Percentiles rank a stretch among this genome's conserved stretches.
Conservation (phyloP, 164 flowering plant species). For the Piper longum region DNA sequence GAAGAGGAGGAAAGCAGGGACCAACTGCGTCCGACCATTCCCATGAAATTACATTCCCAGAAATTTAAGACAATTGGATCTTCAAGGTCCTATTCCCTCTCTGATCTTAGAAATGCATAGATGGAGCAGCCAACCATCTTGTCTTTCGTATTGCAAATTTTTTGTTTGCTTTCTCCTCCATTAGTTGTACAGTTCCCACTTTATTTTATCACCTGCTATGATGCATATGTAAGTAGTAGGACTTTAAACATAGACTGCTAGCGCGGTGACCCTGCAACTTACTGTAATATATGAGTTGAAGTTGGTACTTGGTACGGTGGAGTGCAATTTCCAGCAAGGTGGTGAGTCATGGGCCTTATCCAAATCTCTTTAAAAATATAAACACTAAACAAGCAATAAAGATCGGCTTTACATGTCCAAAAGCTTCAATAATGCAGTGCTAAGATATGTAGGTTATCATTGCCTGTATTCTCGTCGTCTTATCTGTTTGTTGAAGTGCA, state of each 20-base stretch:
- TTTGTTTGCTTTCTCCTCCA: background rate
- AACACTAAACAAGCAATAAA: no score
- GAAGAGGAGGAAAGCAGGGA: background rate
- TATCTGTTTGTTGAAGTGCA: no score
- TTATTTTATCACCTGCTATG: background rate
- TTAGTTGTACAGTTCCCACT: no score
- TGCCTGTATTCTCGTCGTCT: no score
- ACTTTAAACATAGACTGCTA: background rate
- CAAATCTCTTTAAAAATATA: no score
- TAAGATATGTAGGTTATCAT: no score
- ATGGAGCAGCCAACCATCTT: background rate
- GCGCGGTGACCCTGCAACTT: background rate
- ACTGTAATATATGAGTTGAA: background rate
- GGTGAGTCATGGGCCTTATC: background rate
- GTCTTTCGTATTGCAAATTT: background rate
- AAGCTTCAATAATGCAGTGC: no score
- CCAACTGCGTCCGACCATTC: slow-evolving; percentile 3
- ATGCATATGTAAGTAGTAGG: background rate
- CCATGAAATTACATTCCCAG: background rate
- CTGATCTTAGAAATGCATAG: slow-evolving; percentile 8
- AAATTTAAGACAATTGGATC: slow-evolving; percentile 9
- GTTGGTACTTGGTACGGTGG: background rate
- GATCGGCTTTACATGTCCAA: no score
- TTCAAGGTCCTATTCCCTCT: slow-evolving; percentile 9
- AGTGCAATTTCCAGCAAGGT: background rate